phyloP scores from a whole-genome alignment of 306 rosid genomes.

The Prunus armeniaca region DNA sequence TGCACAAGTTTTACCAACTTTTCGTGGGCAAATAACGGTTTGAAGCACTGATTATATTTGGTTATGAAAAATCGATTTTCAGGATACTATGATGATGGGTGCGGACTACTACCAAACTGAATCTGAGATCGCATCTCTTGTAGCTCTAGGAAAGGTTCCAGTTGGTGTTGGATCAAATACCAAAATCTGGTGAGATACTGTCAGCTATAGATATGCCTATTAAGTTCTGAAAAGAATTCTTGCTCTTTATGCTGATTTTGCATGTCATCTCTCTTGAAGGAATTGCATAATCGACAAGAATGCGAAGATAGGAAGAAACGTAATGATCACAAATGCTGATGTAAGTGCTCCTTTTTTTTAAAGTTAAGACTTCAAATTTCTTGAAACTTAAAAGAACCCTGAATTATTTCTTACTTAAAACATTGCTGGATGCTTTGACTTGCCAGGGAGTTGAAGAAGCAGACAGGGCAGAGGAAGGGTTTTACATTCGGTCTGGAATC shows the following conservation, averaged over 20 bases:
- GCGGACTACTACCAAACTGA: slow-evolving; percentile 98
- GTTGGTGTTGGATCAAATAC: slow-evolving; percentile 93
- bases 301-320: slow-evolving; percentile 90
- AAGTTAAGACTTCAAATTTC: not conserved
- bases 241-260: slow-evolving; percentile 17
- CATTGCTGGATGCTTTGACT: slow-evolving; percentile 18
- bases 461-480: slow-evolving; percentile 69
- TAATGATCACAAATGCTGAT: slow-evolving; percentile 62
- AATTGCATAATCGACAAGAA: slow-evolving; percentile 97
- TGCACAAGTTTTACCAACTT: not conserved
- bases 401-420: not conserved
- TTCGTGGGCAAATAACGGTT: not conserved
- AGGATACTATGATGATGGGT: slow-evolving; percentile 99
- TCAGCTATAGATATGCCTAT: not conserved
- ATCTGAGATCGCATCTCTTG: slow-evolving; percentile 72
- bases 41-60: not conserved
- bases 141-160: slow-evolving; percentile 89
- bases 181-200: slow-evolving; percentile 62
- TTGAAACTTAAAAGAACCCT: no score
- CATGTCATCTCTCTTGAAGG: slow-evolving; percentile 34
- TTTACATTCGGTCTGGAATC: slow-evolving; percentile 74
- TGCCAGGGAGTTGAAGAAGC: slow-evolving; percentile 89
- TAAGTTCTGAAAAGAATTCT: not conserved
- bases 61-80: slow-evolving; percentile 26
- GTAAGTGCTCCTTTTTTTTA: slow-evolving; percentile 38